phyloP scores from a whole-genome alignment of 768 basidiomycete genomes.

The Filobasidium wieringae region DNA sequence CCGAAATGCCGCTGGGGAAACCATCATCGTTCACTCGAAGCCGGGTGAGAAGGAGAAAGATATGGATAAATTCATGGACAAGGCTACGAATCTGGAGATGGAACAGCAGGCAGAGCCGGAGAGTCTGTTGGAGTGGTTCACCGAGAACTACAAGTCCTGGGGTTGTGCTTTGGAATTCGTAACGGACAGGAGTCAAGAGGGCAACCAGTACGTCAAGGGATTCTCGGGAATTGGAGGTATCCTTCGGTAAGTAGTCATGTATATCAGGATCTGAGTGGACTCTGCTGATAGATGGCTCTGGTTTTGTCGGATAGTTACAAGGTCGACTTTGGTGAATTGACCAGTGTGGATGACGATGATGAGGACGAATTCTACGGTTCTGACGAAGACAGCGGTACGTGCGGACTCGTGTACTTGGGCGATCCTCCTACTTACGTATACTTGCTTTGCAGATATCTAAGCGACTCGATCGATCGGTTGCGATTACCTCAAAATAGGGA shows the following conservation, averaged over 20 bases:
- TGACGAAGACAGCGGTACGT: constrained; percentile 37
- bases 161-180: constrained; percentile 84
- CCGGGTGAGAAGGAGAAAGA: constrained; percentile 77
- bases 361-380: constrained; percentile 41
- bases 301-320: constrained; percentile 56
- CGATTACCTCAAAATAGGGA: background rate
- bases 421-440: background rate
- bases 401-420: background rate
- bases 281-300: background rate
- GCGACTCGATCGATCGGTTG: background rate
- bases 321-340: constrained; percentile 81
- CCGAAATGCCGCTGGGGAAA: constrained; percentile 87
- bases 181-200: constrained; percentile 91
- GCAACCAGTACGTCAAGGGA: constrained; percentile 94
- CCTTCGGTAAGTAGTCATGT: constrained; percentile 37
- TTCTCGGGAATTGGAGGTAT: constrained; percentile 97
- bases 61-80: constrained; percentile 87
- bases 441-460: background rate
- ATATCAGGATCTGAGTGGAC: background rate
- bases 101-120: constrained; percentile 72
- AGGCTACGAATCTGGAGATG: constrained; percentile 91
- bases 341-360: constrained; percentile 40
- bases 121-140: constrained; percentile 91
- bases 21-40: constrained; percentile 61
- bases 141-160: constrained; percentile 96